Percentiles rank a stretch among this genome's conserved stretches.
Conservation (phyloP, 2,329 filamentous ascomycete species). For the Hymenoscyphus salicellus region DNA sequence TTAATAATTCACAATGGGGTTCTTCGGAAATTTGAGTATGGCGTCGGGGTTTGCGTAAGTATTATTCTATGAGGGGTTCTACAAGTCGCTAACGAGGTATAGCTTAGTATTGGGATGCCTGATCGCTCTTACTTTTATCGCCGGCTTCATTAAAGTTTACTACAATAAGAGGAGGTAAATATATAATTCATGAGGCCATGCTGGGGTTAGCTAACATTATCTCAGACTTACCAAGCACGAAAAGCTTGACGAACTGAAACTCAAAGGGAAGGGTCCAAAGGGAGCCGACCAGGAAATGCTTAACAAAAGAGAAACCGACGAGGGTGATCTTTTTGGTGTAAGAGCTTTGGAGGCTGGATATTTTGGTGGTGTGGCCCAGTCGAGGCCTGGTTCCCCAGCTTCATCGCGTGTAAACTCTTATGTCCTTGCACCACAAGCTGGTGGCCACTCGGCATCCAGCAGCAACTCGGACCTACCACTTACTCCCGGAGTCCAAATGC, state of each 20-base stretch:
- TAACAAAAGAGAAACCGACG: conserved; percentile 19
- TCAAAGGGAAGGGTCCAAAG: conserved; percentile 16
- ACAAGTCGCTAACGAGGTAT: not conserved
- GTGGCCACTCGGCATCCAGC: conserved; percentile 3
- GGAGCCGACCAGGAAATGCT: conserved; percentile 22
- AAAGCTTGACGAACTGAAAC: conserved; percentile 22
- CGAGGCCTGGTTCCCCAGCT: conserved; percentile 25
- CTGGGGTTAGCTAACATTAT: conserved; percentile 6
- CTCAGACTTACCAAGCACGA: conserved; percentile 22
- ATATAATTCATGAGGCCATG: not conserved
- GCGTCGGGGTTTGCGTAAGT: conserved; percentile 22
- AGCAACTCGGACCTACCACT: conserved; percentile 17
- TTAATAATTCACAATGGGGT: conserved; percentile 23
- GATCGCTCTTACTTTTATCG: conserved; percentile 22
- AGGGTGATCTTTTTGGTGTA: conserved; percentile 30
- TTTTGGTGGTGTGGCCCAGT: conserved; percentile 30
- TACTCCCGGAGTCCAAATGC: not conserved
- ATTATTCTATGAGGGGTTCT: not conserved
- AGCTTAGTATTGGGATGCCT: conserved; percentile 27
- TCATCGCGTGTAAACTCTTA: conserved; percentile 11
- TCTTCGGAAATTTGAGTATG: conserved; percentile 16
- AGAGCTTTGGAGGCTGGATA: conserved; percentile 29
- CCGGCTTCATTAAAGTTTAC: conserved; percentile 25
- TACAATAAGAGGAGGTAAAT: conserved; percentile 29
- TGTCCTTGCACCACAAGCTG: conserved; percentile 17